These are phyloP conservation scores for Schwanniomyces vanrijiae DNA, from an alignment of 805 yeast genomes.

Conservation along the genomic window DNA sequence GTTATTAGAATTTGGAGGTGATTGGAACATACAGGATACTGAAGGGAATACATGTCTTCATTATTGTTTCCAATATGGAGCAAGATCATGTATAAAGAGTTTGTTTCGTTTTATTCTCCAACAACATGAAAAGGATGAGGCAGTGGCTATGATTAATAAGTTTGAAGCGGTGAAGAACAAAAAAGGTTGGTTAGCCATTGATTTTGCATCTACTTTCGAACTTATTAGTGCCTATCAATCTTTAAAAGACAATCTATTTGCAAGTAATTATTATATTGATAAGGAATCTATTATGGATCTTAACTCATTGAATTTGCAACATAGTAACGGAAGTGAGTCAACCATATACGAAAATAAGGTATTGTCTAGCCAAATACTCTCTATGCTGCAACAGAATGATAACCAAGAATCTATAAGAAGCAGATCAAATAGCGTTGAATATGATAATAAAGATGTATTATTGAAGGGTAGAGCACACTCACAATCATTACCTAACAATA, in stretches of 20 bases:
- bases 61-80: constrained; percentile 37
- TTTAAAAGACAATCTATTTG: constrained; percentile 20
- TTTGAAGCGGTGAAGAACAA: constrained; percentile 24
- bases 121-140: constrained; percentile 11
- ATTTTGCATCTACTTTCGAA: constrained; percentile 30
- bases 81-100: constrained; percentile 29
- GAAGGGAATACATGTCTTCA: constrained; percentile 41
- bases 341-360: constrained; percentile 22
- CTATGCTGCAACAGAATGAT: constrained; percentile 18
- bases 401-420: neutral
- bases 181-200: constrained; percentile 34
- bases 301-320: neutral
- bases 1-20: constrained; percentile 42
- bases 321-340: constrained; percentile 5
- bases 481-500: constrained; percentile 27
- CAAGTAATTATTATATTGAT: constrained; percentile 9
- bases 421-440: neutral
- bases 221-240: constrained; percentile 23
- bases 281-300: constrained; percentile 7
- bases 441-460: neutral
- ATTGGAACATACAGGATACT: constrained; percentile 26
- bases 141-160: constrained; percentile 13
- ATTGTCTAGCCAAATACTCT: constrained; percentile 31
- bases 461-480: constrained; percentile 27
- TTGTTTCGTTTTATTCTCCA: constrained; percentile 15